Evolutionary conservation across 495 filamentous ascomycete species (phyloP), one percentile per base, ranked within the genome.

Genomic region (Coniosporium apollinis): DNA sequence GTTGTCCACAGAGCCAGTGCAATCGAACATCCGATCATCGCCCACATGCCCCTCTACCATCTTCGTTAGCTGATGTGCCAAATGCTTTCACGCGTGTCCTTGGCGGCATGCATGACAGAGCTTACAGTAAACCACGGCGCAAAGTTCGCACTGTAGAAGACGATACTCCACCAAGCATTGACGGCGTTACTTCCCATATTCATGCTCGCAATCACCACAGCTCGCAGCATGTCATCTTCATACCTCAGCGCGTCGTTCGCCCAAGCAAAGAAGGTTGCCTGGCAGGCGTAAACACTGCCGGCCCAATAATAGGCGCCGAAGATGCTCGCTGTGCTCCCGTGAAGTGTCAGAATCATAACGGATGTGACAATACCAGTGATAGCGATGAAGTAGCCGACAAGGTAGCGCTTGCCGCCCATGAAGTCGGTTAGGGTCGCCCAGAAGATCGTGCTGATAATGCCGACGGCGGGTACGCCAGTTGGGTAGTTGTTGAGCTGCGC

Each of bases 61-160:
- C n/a, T n/a, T n/a, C n/a, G n/a, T n/a, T n/a, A n/a, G n/a, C n/a
- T n/a, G n/a, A n/a, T n/a, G n/a, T n/a, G n/a, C n/a, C n/a, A n/a
- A n/a, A n/a, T n/a, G n/a, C n/a, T n/a, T n/a, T n/a, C n/a, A n/a
- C n/a, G n/a, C n/a, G n/a, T n/a, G n/a, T n/a, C n/a, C n/a, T n/a
- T n/a, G n/a, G n/a, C n/a, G n/a, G n/a, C n/a, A n/a, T n/a, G n/a
- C n/a, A n/a, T n/a, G n/a, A n/a, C n/a, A n/a, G n/a, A n/a, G n/a
- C n/a, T n/a, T n/a, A n/a, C n/a, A n/a, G n/a, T n/a, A n/a, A n/a
- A n/a, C n/a, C n/a, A n/a, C n/a, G n/a, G n/a, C n/a, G n/a, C n/a
- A n/a, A n/a, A n/a, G n/a, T n/a, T 28, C 4, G 70, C 69, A 1
- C 62, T 64, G 41, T 76, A 79, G 47, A 79, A 76, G 11, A 79